These are phyloP conservation scores for Reticulascus tulasneorum DNA, from an alignment of 2,329 filamentous ascomycete genomes.

Conservation along the genomic window DNA sequence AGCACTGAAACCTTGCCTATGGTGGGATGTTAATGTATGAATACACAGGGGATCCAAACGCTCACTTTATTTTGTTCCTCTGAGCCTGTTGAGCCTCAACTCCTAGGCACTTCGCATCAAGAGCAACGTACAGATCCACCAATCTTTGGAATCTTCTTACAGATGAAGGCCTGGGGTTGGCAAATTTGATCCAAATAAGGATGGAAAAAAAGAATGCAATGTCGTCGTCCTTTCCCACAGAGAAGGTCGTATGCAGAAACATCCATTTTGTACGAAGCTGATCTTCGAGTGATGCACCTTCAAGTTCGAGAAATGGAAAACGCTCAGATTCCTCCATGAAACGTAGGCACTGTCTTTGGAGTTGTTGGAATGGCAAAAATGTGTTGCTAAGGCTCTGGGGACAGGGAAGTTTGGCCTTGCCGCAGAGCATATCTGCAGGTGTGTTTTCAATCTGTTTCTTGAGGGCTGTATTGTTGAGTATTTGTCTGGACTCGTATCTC, in stretches of 20 bases:
- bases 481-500: background rate
- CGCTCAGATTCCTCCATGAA: constrained; percentile 2
- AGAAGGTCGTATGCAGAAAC: constrained; percentile 1
- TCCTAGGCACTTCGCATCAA: background rate
- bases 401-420: no score
- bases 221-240: constrained; percentile 2
- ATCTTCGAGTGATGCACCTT: background rate
- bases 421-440: constrained; percentile 1
- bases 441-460: background rate
- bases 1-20: background rate
- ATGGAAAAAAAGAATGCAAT: constrained; percentile 5
- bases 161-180: background rate
- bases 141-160: background rate
- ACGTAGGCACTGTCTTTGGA: background rate
- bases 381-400: background rate
- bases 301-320: constrained; percentile 9
- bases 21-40: background rate
- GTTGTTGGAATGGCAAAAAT: constrained; percentile 1
- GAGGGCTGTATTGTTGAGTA: background rate
- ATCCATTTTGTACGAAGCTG: constrained; percentile 4
- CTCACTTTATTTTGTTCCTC: background rate
- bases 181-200: background rate
- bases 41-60: background rate
- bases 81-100: background rate
- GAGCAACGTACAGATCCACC: background rate